Evolutionary conservation across 2,329 filamentous ascomycete genomes (phyloP).

Genomic region (Neocatenulostroma microsporum): DNA sequence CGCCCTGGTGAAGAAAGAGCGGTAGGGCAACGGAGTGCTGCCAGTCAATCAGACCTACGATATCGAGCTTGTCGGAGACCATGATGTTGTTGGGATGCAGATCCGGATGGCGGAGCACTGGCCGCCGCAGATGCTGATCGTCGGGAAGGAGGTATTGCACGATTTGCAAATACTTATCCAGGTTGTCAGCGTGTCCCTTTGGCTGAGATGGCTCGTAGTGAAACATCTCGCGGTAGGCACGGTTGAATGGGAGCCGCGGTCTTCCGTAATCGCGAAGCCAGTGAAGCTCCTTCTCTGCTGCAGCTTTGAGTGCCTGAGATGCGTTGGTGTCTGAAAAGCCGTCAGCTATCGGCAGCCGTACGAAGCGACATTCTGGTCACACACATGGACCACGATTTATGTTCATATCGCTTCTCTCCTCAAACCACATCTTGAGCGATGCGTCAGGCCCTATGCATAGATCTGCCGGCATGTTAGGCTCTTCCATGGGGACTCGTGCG

Average conservation of each 20-base stretch:
- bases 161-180: constrained; percentile 25
- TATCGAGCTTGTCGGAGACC: constrained; percentile 25
- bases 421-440: constrained; percentile 26
- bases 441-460: constrained; percentile 31
- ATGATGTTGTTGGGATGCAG: constrained; percentile 30
- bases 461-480: no score
- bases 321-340: constrained; percentile 11
- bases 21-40: constrained; percentile 11
- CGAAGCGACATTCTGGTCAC: constrained; percentile 11
- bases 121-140: constrained; percentile 12
- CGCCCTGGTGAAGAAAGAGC: constrained; percentile 11
- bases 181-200: constrained; percentile 19
- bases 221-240: constrained; percentile 25
- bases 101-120: constrained; percentile 30
- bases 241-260: constrained; percentile 26
- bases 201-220: constrained; percentile 14
- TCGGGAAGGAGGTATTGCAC: constrained; percentile 15
- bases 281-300: constrained; percentile 25
- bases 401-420: constrained; percentile 19
- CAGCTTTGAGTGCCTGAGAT: constrained; percentile 18
- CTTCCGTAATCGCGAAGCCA: constrained; percentile 24
- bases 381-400: constrained; percentile 27
- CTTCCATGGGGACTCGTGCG: constrained; percentile 12
- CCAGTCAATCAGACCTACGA: constrained; percentile 21
- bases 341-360: neutral